Evolutionary conservation across 2,329 filamentous ascomycete species (phyloP), one percentile per base, ranked within the genome.

Genomic region (Westerdykella sp.): DNA sequence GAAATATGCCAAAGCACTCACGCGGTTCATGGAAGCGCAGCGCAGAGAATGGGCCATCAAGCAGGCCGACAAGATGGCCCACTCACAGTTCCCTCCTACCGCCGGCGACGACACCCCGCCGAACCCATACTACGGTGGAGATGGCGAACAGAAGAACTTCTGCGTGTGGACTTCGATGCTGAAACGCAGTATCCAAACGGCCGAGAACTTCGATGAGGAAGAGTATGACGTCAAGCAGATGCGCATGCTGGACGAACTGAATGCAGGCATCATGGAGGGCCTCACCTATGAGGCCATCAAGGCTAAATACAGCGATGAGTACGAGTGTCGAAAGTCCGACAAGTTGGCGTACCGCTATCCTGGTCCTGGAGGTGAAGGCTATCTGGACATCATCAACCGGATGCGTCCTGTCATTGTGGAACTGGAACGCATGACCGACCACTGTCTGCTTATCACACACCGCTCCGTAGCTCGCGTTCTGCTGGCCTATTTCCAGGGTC

Each of bases 121-220:
- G 0, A 97, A 98, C 59, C 93, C 93, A 0, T 87, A 95, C 62
- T 83, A 84, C 54, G 68, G 69, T 41, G 57, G 53, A 35, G 65
- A 68, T 12, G 48, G 53, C 15, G 68, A 69, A 22, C 78, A 86
- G 59, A 95, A 95, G 72, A 88, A 88, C 63, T 97, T 96, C 63
- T 98, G 93, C 66, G 87, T 98, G 13, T 98, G 93, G 93, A 96
- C 91, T 0, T 95, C 87, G 2, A 97, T 97, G 91, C 79, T 98
- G 50, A 84, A 86, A 63, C 85, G 93, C 51, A 89, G 87, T 47
- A 83, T 93, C 40, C 82, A 95, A 61, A 94, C 90, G 1, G 89
- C 85, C 0, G 82, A 93, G 51, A 85, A 85, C 65, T 98, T 97
- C 65, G 86, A 95, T 54, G 93, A 97, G 51, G 91, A 97, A 16